Evolutionary conservation across 2,329 filamentous ascomycete species (phyloP), one percentile per base, ranked within the genome.

Genomic region (Pseudogymnoascus sp.): DNA sequence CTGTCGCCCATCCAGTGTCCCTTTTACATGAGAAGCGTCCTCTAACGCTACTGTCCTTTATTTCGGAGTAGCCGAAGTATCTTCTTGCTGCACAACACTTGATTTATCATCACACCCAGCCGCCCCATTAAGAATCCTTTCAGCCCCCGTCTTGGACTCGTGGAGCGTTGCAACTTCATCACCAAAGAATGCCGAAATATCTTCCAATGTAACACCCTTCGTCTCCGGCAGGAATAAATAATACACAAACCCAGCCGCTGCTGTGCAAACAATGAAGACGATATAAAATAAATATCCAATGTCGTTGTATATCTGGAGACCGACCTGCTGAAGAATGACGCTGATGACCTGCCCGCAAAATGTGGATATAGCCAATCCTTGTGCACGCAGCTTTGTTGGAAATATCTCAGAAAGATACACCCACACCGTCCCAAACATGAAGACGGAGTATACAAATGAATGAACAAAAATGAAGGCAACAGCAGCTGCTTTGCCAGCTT

Each of bases 401-500:
- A 61, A 61, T 33, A 61, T 61, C 59, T 61, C 59, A 5, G 59
- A 61, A 17, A 33, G 33, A 57, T 61, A 61, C n/a, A 61, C 59
- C 37, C 37, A 39, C 37, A 39, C 37, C 8, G 37, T 39, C 37
- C 37, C 60, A 39, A 59, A 61, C 39, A 60, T 61, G 29, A 63
- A 63, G 31, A 63, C 47, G 21, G 62, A 61, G 57, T 63, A 63
- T n/a, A 50, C 36, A 41, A 60, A 59, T 21, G 62, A 54, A 33
- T 62, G 60, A 26, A 63, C 36, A 47, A 63, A 63, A 36, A 63
- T 63, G 40, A 63, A 63, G 13, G 62, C 29, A n/a, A 63, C 60
- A 17, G 60, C 60, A 40, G 62, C 62, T 24, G 60, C 54, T 50
- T 61, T 31, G 21, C 62, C 62, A 39, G 60, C 50, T 39, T 29